Evolutionary conservation across 1,284 basidiomycete genomes (phyloP).

Genomic region (Cerrena zonata): DNA sequence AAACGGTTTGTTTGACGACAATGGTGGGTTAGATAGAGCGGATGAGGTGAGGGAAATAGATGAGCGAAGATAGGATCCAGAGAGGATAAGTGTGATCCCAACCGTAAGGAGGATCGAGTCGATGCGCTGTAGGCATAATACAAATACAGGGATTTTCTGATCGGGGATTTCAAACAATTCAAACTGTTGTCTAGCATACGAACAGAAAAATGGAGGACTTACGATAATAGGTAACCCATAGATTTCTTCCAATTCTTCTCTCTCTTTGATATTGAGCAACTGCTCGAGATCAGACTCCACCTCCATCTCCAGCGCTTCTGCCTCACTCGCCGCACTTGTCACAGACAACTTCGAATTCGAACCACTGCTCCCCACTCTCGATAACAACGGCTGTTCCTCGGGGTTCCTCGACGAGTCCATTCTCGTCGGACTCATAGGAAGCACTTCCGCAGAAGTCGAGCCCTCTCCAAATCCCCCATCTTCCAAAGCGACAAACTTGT

Average conservation of each 20-base stretch:
- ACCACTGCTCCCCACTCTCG: slow-evolving; percentile 5
- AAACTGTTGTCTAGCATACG: too few relatives aligned
- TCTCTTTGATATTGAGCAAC: slow-evolving; percentile 51
- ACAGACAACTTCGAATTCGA: neutral
- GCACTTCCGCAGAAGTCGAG: slow-evolving; percentile 15
- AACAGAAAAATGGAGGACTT: slow-evolving; percentile 25
- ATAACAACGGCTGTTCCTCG: neutral
- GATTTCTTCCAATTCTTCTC: slow-evolving; percentile 69
- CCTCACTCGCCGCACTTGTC: slow-evolving; percentile 20
- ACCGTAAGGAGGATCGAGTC: slow-evolving; percentile 65
- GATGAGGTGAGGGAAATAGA: slow-evolving; percentile 21
- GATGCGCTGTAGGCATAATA: slow-evolving; percentile 66
- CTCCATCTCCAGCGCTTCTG: slow-evolving; percentile 29
- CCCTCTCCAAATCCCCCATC: slow-evolving; percentile 11
- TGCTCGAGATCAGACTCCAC: slow-evolving; percentile 61
- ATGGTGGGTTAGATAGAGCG: slow-evolving; percentile 12
- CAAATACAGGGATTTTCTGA: slow-evolving; percentile 69
- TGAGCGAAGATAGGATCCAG: slow-evolving; percentile 54
- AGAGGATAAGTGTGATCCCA: slow-evolving; percentile 59
- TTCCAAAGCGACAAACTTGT: slow-evolving; percentile 26
- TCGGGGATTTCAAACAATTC: neutral
- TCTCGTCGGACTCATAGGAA: slow-evolving; percentile 25
- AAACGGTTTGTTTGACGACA: slow-evolving; percentile 31
- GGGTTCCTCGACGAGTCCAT: slow-evolving; percentile 2
- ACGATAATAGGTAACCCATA: slow-evolving; percentile 72